Evolutionary conservation across 495 filamentous ascomycete genomes (phyloP).

Genomic region (Aspergillus affinis): DNA sequence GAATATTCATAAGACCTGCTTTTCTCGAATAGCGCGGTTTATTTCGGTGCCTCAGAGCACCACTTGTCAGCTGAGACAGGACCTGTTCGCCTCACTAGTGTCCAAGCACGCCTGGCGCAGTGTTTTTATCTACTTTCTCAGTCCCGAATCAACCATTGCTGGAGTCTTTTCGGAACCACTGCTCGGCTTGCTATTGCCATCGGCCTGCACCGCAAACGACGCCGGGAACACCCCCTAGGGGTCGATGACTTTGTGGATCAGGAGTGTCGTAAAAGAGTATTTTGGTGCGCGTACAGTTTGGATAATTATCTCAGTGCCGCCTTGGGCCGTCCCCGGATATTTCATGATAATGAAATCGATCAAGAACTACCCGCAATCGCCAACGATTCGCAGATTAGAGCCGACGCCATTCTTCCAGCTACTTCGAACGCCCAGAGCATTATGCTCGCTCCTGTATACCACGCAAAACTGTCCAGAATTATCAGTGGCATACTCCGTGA

Average conservation of each 20-base stretch:
- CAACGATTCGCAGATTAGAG: conserved; percentile 38
- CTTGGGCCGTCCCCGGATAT: conserved; percentile 42
- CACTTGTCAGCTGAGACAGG: conserved; percentile 32
- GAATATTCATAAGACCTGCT: neutral
- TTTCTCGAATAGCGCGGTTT: conserved; percentile 16
- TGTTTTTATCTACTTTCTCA: conserved; percentile 36
- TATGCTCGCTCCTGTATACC: conserved; percentile 44
- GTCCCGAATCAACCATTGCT: conserved; percentile 38
- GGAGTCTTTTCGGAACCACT: conserved; percentile 41
- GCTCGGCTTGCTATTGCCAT: conserved; percentile 36
- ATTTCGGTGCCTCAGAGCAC: conserved; percentile 25
- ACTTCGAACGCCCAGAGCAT: conserved; percentile 31
- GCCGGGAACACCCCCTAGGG: conserved; percentile 13
- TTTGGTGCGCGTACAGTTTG: conserved; percentile 49
- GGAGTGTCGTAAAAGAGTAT: conserved; percentile 41
- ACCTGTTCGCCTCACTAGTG: conserved; percentile 29
- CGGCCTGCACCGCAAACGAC: conserved; percentile 28
- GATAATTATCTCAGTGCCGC: conserved; percentile 49
- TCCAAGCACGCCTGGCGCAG: conserved; percentile 35
- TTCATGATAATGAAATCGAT: conserved; percentile 46
- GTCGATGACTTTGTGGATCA: conserved; percentile 21
- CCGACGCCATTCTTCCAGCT: conserved; percentile 19
- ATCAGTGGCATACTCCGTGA: conserved; percentile 28
- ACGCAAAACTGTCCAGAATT: conserved; percentile 31
- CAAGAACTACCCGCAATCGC: conserved; percentile 44